Percentiles rank a stretch among this genome's conserved stretches.
phyloP scores from a whole-genome alignment of 164 flowering plant species.

The Euptelea pleiosperma region DNA sequence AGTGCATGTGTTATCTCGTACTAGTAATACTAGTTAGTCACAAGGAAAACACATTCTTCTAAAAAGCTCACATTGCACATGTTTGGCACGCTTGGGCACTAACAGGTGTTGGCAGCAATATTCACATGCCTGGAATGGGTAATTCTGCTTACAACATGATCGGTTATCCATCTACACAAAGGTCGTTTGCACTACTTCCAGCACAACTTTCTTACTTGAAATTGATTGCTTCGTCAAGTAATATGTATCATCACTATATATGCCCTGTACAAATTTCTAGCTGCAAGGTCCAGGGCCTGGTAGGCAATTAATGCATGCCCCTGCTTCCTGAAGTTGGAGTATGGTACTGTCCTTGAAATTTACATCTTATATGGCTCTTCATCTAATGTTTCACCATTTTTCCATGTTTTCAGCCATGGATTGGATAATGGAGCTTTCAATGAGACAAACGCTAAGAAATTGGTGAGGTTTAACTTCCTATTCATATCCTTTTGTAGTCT shows the following conservation, averaged over 20 bases:
- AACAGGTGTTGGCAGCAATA: conserved; percentile 92
- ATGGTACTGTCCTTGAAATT: conserved; percentile 5
- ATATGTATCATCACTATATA: conserved; percentile 1
- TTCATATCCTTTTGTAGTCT: conserved; percentile 4
- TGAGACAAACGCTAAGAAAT: conserved; percentile 25
- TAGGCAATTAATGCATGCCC: conserved; percentile 24
- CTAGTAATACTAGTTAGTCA: conserved; percentile 33
- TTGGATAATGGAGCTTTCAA: conserved; percentile 29
- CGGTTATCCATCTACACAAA: conserved; percentile 93
- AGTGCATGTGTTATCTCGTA: conserved; percentile 8
- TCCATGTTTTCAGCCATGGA: conserved; percentile 43
- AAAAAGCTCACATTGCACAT: conserved; percentile 90
- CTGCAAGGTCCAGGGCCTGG: conserved; percentile 29
- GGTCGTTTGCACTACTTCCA: conserved; percentile 94
- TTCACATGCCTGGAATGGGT: conserved; percentile 89
- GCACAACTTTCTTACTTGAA: conserved; percentile 59
- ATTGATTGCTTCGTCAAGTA: conserved; percentile 26
- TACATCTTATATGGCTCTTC: neutral
- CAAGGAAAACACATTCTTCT: conserved; percentile 52
- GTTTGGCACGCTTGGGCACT: conserved; percentile 95
- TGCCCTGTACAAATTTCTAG: conserved; percentile 17
- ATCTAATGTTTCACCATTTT: conserved; percentile 7
- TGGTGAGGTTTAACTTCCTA: conserved; percentile 39
- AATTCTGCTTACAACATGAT: conserved; percentile 88
- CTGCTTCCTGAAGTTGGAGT: conserved; percentile 22